Conservation (phyloP, 2,329 filamentous ascomycete genomes). For the Penicillium sp. region DNA sequence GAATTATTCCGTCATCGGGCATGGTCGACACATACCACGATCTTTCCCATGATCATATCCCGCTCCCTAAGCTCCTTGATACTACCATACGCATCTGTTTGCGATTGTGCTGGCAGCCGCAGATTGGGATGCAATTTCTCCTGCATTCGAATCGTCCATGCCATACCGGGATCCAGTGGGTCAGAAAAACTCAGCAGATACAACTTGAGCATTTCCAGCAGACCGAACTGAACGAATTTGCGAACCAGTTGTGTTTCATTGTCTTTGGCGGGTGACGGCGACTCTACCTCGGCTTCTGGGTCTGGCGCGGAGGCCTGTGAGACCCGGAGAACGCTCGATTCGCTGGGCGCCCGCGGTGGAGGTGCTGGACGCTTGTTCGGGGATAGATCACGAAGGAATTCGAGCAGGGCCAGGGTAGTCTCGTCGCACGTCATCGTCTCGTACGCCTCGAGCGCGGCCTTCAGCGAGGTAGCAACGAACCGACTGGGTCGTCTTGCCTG, state of each 20-base stretch:
- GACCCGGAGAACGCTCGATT: constrained; percentile 43
- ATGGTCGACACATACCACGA: constrained; percentile 45
- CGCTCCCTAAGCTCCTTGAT: constrained; percentile 54
- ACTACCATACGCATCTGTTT: constrained; percentile 53
- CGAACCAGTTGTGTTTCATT: constrained; percentile 56
- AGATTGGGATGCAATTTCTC: constrained; percentile 58
- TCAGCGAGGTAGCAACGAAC: constrained; percentile 65
- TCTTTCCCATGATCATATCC: constrained; percentile 59
- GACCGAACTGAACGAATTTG: constrained; percentile 62
- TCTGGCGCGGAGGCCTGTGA: constrained; percentile 52
- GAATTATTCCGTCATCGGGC: not conserved
- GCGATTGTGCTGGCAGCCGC: constrained; percentile 54
- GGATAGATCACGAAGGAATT: constrained; percentile 59
- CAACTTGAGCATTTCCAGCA: constrained; percentile 63
- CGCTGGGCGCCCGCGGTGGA: constrained; percentile 60
- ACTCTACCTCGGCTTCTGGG: constrained; percentile 56
- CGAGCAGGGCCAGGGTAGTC: constrained; percentile 59
- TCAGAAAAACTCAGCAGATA: constrained; percentile 52
- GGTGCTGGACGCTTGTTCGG: constrained; percentile 61
- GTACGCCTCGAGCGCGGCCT: constrained; percentile 63
- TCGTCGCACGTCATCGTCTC: constrained; percentile 58
- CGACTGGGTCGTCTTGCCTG: constrained; percentile 66
- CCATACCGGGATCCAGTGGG: constrained; percentile 43
- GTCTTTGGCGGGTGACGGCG: constrained; percentile 38
- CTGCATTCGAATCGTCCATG: constrained; percentile 54